A percentile compares a stretch with the other conserved stretches of the same genome.
phyloP scores from a whole-genome alignment of 2,329 filamentous ascomycete species.

The Herpotrichia juniperi region DNA sequence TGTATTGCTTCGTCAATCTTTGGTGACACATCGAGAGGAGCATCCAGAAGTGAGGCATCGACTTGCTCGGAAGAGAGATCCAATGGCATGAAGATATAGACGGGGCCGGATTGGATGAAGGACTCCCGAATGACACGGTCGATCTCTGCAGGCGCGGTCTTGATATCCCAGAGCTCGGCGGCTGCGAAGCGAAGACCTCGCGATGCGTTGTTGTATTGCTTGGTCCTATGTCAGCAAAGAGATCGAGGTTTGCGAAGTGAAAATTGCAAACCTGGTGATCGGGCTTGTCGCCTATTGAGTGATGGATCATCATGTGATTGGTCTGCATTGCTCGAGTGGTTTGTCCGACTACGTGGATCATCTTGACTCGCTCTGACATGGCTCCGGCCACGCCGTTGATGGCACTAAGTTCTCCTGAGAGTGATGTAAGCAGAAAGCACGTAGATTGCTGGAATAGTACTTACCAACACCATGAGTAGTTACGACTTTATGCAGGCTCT shows the following conservation, averaged over 20 bases:
- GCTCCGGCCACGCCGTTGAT: conserved; percentile 53
- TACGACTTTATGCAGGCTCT: conserved; percentile 47
- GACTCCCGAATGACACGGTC: conserved; percentile 52
- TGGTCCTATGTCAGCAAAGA: background rate
- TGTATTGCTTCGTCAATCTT: conserved; percentile 31
- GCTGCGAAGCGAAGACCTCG: conserved; percentile 45
- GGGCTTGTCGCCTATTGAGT: conserved; percentile 50
- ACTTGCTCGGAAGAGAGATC: conserved; percentile 48
- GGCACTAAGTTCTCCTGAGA: conserved; percentile 48
- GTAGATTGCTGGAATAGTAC: background rate
- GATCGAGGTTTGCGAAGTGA: background rate
- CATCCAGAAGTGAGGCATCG: conserved; percentile 40
- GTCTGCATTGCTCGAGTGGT: conserved; percentile 50
- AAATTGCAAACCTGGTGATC: conserved; percentile 41
- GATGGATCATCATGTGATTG: conserved; percentile 53
- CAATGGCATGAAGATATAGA: conserved; percentile 53
- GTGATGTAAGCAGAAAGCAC: background rate
- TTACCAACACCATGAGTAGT: conserved; percentile 66
- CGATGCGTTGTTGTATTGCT: conserved; percentile 50
- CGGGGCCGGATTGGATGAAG: conserved; percentile 49
- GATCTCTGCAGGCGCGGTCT: conserved; percentile 50
- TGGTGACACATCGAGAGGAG: conserved; percentile 42
- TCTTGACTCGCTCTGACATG: conserved; percentile 51
- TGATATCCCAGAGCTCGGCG: conserved; percentile 48
- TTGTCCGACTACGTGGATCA: conserved; percentile 55